Evolutionary conservation across 768 basidiomycete genomes (phyloP), one percentile per base, ranked within the genome.

Genomic region (Russula earlei): DNA sequence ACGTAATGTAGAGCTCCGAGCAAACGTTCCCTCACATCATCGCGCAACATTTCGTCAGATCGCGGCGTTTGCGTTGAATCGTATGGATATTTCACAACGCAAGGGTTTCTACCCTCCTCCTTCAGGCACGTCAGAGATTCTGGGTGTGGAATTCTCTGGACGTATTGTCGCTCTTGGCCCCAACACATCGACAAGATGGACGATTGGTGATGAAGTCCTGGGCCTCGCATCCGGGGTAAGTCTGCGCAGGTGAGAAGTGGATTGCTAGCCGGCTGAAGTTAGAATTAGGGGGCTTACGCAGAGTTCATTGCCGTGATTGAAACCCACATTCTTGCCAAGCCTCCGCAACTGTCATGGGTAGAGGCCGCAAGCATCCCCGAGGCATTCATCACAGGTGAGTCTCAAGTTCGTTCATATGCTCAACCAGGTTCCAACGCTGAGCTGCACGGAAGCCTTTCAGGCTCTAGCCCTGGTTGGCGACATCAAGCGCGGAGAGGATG

Each of bases 121-220:
- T 29, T 75, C 83, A n/a, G 85, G 84, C 40, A 78, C 45, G 7
- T 15, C 45, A 34, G 70, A 75, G 7, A 84, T 93, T 65, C 75
- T 94, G 9, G 91, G 93, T 4, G 87, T 92, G 42, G 93, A 95
- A 68, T 95, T 94, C 67, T 81, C 90, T 61, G 93, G 92, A 19
- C 75, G 74, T 6, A 63, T 82, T 19, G 66, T 66, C 19, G 68
- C 72, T 41, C 52, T 73, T 6, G 76, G 75, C 1, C 63, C 69
- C 9, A 68, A 62, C 4, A 67, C 67, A 1, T 61, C 66, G 9
- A 17, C 31, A 1, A 64, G 68, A 33, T 77, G 71, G 67, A 67
- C 71, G 43, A 65, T 68, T 17, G 91, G 92, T 5, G 88, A 92
- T 46, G 92, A 95, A 68, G 94, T 94, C 62, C 80, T 90, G 57